phyloP scores from a whole-genome alignment of 2,329 filamentous ascomycete genomes.

The Myotisia sp. region DNA sequence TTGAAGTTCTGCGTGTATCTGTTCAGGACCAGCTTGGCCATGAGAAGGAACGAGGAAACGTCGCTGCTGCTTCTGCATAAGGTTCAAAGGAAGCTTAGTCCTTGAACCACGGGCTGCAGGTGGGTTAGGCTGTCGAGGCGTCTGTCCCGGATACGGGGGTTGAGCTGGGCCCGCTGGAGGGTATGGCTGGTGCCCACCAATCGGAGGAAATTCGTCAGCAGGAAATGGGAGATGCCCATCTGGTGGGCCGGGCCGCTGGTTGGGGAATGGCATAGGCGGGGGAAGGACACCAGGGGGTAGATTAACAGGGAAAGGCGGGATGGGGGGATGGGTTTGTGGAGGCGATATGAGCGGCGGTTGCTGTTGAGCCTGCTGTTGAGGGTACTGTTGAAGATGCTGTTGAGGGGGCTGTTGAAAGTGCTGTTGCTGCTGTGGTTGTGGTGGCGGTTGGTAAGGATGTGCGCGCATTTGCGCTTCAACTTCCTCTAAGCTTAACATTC shows the following conservation, averaged over 20 bases:
- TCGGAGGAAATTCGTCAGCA: slow-evolving; percentile 36
- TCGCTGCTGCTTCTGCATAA: slow-evolving; percentile 52
- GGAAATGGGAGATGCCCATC: slow-evolving; percentile 17
- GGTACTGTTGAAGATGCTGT: slow-evolving; percentile 7
- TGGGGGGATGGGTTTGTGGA: slow-evolving; percentile 3
- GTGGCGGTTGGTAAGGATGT: slow-evolving; percentile 17
- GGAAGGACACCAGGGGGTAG: slow-evolving; percentile 7
- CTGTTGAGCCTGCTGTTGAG: slow-evolving; percentile 18
- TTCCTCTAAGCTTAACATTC: slow-evolving; percentile 91
- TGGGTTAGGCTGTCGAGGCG: slow-evolving; percentile 27
- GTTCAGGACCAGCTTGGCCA: slow-evolving; percentile 20
- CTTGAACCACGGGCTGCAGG: slow-evolving; percentile 26
- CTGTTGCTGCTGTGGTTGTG: slow-evolving; percentile 18
- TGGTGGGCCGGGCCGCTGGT: slow-evolving; percentile 5
- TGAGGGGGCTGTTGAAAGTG: slow-evolving; percentile 21
- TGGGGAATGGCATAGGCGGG: slow-evolving; percentile 11
- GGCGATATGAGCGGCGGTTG: slow-evolving; percentile 16
- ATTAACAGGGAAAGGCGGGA: slow-evolving; percentile 3
- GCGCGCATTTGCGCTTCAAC: slow-evolving; percentile 80
- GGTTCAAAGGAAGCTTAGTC: slow-evolving; percentile 32
- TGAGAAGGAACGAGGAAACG: slow-evolving; percentile 18
- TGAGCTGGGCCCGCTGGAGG: slow-evolving; percentile 22
- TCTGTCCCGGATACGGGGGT: slow-evolving; percentile 24
- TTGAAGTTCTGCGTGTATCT: slow-evolving; percentile 25
- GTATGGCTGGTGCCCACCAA: slow-evolving; percentile 35